Evolutionary conservation across 2,329 filamentous ascomycete species (phyloP).

Genomic region (Paraphaeosphaeria minitans): DNA sequence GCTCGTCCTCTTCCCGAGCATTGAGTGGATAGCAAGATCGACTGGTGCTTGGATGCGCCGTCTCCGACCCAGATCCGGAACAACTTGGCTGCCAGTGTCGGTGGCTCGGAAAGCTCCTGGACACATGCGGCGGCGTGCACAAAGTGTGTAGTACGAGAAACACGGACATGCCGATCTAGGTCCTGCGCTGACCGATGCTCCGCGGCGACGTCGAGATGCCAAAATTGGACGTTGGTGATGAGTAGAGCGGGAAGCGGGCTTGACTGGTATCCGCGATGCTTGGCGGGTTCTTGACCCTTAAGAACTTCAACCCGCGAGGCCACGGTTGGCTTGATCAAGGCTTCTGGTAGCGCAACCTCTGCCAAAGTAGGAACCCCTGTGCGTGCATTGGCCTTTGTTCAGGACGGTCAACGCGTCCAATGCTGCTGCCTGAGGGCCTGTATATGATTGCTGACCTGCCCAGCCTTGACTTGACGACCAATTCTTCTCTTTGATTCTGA

Average conservation of each 20-base stretch:
- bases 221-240: background rate
- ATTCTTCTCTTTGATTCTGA: constrained; percentile 1
- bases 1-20: background rate
- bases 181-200: background rate
- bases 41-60: background rate
- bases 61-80: background rate
- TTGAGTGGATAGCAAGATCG: background rate
- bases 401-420: background rate
- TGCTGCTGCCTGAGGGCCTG: constrained; percentile 5
- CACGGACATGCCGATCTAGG: background rate
- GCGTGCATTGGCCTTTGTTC: background rate
- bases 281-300: background rate
- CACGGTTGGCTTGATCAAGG: no score
- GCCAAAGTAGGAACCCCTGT: background rate
- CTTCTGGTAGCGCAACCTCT: background rate
- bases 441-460: constrained; percentile 10
- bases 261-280: background rate
- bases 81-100: background rate
- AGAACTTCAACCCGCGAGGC: background rate
- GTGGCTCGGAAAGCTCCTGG: background rate
- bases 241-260: constrained; percentile 2
- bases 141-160: background rate
- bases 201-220: background rate
- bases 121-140: background rate
- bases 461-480: background rate